Evolutionary conservation across 2,329 filamentous ascomycete genomes (phyloP).

Genomic region (Botrytis cinerea): DNA sequence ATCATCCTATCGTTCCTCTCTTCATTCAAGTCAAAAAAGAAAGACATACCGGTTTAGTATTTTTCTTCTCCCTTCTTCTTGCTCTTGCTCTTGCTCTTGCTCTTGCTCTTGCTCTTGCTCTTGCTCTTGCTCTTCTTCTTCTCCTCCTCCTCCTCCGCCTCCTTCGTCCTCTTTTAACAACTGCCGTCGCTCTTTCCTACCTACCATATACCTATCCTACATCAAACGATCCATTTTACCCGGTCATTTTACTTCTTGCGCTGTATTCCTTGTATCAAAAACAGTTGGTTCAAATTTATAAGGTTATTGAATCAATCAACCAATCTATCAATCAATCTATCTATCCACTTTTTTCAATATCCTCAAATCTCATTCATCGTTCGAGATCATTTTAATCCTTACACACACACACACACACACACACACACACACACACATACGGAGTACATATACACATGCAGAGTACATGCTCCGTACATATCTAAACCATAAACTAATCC

Average conservation of each 20-base stretch:
- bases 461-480: not conserved
- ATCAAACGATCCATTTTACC: not conserved
- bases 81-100: not conserved
- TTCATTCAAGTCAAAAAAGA: not conserved
- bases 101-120: not conserved
- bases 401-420: not conserved
- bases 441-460: not conserved
- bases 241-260: not conserved
- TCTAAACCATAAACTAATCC: not conserved
- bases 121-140: too few species aligned
- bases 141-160: not conserved
- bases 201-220: not conserved
- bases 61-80: not conserved
- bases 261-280: not conserved
- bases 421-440: not conserved
- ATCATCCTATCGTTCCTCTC: not conserved
- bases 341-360: not conserved
- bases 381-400: not conserved
- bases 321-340: not conserved
- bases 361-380: not conserved
- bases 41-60: not conserved
- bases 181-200: not conserved
- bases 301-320: not conserved
- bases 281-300: not conserved
- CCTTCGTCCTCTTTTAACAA: not conserved